Percentiles rank a stretch among this genome's conserved stretches.
Evolutionary conservation across 768 basidiomycete genomes (phyloP).

Genomic region (Tricholoma bakamatsutake): DNA sequence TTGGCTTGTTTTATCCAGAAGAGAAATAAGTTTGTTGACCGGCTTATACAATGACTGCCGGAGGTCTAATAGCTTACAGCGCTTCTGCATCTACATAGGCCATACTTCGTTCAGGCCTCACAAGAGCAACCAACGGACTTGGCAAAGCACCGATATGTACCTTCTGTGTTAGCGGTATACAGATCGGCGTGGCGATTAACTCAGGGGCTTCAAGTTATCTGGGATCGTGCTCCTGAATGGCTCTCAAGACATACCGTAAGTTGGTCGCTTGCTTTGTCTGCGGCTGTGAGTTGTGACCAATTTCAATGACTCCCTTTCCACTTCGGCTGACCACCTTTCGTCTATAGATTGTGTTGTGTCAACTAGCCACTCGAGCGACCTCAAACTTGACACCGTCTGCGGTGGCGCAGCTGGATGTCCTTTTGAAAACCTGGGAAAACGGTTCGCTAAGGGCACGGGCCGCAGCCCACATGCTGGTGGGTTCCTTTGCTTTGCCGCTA

Average conservation of each 20-base stretch:
- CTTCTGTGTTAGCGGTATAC: slow-evolving; percentile 67
- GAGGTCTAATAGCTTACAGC: slow-evolving; percentile 26
- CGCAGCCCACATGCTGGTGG: slow-evolving; percentile 39
- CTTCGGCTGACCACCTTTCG: background rate
- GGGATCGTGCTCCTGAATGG: slow-evolving; percentile 34
- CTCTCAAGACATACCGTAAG: slow-evolving; percentile 40
- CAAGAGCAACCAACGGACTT: slow-evolving; percentile 53
- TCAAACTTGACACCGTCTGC: slow-evolving; percentile 43
- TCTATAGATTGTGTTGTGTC: slow-evolving; percentile 52
- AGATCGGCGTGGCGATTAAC: slow-evolving; percentile 67
- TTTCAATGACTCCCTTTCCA: background rate
- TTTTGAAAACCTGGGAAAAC: slow-evolving; percentile 39
- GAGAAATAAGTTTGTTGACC: slow-evolving; percentile 40
- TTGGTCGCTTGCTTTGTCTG: slow-evolving; percentile 67
- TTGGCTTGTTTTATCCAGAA: slow-evolving; percentile 36
- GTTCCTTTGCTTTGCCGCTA: slow-evolving; percentile 10
- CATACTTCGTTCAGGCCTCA: slow-evolving; percentile 64
- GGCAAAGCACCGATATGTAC: slow-evolving; percentile 54
- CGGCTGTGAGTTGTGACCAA: slow-evolving; percentile 40
- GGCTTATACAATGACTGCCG: too few relatives aligned
- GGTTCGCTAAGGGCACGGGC: slow-evolving; percentile 36
- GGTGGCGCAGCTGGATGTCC: slow-evolving; percentile 39
- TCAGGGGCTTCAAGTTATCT: slow-evolving; percentile 38
- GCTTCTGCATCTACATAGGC: slow-evolving; percentile 58
- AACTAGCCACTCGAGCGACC: slow-evolving; percentile 41